Evolutionary conservation across 306 rosid genomes (phyloP).

Genomic region (Gynostemma pentaphyllum): DNA sequence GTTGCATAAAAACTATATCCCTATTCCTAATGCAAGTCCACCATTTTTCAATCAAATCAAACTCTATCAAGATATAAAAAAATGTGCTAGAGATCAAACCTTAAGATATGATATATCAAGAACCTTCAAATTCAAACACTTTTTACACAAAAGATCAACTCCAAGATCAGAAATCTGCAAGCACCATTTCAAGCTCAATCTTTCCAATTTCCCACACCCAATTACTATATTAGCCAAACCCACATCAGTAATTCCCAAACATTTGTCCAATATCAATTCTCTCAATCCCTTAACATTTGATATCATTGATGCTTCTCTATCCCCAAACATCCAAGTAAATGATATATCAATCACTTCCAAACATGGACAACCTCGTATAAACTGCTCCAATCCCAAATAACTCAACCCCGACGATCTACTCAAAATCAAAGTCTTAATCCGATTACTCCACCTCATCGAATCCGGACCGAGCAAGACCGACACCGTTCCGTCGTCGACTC

Average conservation of each 20-base stretch:
- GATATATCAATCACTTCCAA: constrained; percentile 41
- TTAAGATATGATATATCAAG: constrained; percentile 55
- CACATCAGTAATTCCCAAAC: constrained; percentile 44
- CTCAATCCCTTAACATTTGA: constrained; percentile 32
- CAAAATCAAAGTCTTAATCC: constrained; percentile 27
- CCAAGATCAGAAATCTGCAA: constrained; percentile 60
- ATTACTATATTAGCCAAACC: constrained; percentile 48
- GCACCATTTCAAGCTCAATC: constrained; percentile 56
- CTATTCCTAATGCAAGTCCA: too few species aligned
- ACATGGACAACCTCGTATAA: constrained; percentile 30
- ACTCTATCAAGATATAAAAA: too few species aligned
- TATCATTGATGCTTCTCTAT: constrained; percentile 45
- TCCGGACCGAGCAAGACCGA: constrained; percentile 22
- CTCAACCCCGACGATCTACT: constrained; percentile 48
- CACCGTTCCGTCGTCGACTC: constrained; percentile 30
- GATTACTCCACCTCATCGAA: constrained; percentile 30
- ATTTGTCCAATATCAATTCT: constrained; percentile 49
- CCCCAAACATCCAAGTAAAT: constrained; percentile 40
- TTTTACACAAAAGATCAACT: constrained; percentile 46
- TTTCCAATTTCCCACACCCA: constrained; percentile 38
- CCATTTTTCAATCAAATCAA: too few species aligned
- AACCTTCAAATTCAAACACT: constrained; percentile 37
- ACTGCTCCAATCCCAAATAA: constrained; percentile 27
- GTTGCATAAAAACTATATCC: too few species aligned
- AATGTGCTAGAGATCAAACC: constrained; percentile 26